These are phyloP conservation scores for Drechslerella coelobrocha DNA, from an alignment of 2,329 filamentous ascomycete genomes.

Conservation along the genomic window DNA sequence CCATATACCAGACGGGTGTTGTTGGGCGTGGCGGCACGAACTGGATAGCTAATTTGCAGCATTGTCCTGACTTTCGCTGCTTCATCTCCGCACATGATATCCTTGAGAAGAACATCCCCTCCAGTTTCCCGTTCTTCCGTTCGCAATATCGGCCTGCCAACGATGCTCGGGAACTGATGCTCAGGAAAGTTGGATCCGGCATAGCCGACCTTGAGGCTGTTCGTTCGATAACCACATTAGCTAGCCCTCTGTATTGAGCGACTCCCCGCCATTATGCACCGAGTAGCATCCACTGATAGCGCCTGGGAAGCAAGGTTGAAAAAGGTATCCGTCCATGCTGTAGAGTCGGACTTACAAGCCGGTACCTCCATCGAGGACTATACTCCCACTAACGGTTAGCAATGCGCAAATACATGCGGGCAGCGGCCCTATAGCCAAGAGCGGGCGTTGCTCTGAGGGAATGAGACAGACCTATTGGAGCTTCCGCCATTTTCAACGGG, in stretches of 20 bases:
- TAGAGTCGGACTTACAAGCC: constrained; percentile 68
- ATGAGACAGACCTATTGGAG: constrained; percentile 45
- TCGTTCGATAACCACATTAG: constrained; percentile 7
- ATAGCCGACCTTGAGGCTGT: constrained; percentile 91
- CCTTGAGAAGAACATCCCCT: constrained; percentile 70
- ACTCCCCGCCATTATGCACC: constrained; percentile 13
- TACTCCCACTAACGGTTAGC: constrained; percentile 1
- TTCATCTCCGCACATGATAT: constrained; percentile 99
- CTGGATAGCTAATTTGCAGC: constrained; percentile 97
- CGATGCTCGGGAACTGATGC: constrained; percentile 97
- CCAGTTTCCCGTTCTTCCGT: constrained; percentile 74
- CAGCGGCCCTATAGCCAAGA: not conserved
- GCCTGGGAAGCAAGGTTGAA: not conserved
- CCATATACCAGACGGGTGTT: constrained; percentile 14
- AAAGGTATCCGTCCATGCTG: not conserved
- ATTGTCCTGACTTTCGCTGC: constrained; percentile 93
- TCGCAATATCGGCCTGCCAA: constrained; percentile 95
- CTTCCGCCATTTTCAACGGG: constrained; percentile 43
- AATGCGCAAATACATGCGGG: not conserved
- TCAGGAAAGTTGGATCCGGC: constrained; percentile 99
- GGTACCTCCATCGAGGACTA: constrained; percentile 99
- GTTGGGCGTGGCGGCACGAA: constrained; percentile 59
- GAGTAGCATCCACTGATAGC: not conserved
- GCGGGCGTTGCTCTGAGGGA: not conserved
- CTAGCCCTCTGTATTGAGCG: constrained; percentile 14